Evolutionary conservation across 352 stramenopile genomes (phyloP), one percentile per base, ranked within the genome.

Genomic region (Thraustotheca clavata): DNA sequence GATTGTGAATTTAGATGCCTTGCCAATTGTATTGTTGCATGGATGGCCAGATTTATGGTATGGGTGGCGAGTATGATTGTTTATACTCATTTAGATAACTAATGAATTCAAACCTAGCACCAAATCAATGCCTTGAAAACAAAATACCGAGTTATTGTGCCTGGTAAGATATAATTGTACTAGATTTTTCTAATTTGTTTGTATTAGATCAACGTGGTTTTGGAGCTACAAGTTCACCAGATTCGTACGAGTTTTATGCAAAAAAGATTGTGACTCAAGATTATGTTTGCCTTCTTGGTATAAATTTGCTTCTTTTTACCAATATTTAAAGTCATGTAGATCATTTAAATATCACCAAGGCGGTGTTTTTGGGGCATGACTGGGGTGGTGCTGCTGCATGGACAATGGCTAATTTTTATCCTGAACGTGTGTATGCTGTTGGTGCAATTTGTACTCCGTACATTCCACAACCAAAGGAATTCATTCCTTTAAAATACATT

Each of bases 361-460:
- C 77, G 11, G 79, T 88, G 43, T 80, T 89, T 47, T 75, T 86
- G 35, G 80, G 80, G 43, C 80, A 89, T 62, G 78, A 89, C 49
- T 89, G 80, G 80, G 80, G 80, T 49, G 78, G 78, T 20, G 67
- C 67, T 8, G 73, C 77, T 60, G 76, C 83, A 35, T 89, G 76
- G 75, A 77, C 73, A 62, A 86, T 89, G 73, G 85, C 74, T 12
- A 69, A 85, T 11, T 86, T 84, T 65, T 71, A 88, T 49, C 75
- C 78, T 11, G 16, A 73, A 26, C 77, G 80, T 9, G 76, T 89
- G 27, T 38, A 79, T 34, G 78, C 75, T 0, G 75, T 86, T 0
- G 73, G 71, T 22, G 73, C 75, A 12, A 67, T 90, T 14, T 87
- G 77, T 69, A 90, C 81, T 24, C 77, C 81, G n/a, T 52, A 27